Evolutionary conservation across 768 basidiomycete species (phyloP).

Genomic region (Peribolospora kevripleyi): DNA sequence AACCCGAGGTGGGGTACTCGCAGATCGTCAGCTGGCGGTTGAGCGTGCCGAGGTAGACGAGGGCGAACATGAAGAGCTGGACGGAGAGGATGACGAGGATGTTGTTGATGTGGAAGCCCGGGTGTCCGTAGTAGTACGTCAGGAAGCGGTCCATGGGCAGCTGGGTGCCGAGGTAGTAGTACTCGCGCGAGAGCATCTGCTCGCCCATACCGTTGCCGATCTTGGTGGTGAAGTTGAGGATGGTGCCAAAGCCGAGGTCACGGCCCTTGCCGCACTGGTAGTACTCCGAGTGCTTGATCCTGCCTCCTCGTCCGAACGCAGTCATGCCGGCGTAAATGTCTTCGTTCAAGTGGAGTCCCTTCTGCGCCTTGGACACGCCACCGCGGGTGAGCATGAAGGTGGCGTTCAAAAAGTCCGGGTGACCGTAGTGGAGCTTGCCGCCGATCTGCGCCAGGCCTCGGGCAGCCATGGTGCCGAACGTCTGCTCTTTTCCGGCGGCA

Average conservation of each 20-base stretch:
- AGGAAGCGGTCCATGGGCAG: conserved; percentile 94
- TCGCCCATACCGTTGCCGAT: conserved; percentile 99
- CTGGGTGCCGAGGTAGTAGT: conserved; percentile 95
- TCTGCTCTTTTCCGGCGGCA: conserved; percentile 97
- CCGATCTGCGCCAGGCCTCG: conserved; percentile 91
- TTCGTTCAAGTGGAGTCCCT: conserved; percentile 95
- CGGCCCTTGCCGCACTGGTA: conserved; percentile 56
- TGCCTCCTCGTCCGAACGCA: conserved; percentile 81
- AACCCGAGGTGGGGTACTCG: conserved; percentile 44
- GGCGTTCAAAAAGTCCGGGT: conserved; percentile 96
- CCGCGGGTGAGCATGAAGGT: conserved; percentile 96
- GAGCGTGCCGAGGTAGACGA: conserved; percentile 84
- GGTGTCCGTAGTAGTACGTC: conserved; percentile 98
- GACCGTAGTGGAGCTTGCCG: conserved; percentile 95
- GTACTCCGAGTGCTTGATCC: conserved; percentile 98
- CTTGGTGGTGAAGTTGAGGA: conserved; percentile 98
- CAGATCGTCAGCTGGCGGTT: conserved; percentile 61
- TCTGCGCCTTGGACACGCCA: conserved; percentile 95
- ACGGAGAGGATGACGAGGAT: conserved; percentile 95
- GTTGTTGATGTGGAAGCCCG: conserved; percentile 99
- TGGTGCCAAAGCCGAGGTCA: conserved; percentile 95
- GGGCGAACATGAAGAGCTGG: conserved; percentile 76
- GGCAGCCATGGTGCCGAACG: conserved; percentile 92
- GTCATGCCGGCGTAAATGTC: conserved; percentile 99
- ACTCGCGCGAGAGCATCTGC: conserved; percentile 96